Evolutionary conservation across 345 rosid genomes (phyloP).

Genomic region (Aegle marmelos): DNA sequence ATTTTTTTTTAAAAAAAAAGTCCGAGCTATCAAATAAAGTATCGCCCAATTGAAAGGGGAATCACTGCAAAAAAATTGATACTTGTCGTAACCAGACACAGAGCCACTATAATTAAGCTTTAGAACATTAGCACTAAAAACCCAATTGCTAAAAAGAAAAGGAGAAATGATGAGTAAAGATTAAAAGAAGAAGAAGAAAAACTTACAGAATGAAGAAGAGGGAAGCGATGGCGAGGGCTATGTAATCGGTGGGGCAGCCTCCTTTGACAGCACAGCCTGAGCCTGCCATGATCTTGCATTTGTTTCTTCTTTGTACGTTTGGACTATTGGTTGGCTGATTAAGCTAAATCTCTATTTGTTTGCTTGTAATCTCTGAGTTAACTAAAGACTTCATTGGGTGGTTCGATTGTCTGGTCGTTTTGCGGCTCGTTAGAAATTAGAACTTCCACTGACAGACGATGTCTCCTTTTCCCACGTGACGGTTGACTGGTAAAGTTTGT

Average conservation of each 20-base stretch:
- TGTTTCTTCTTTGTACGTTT: not conserved
- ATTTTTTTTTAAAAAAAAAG: not conserved
- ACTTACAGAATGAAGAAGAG: conserved; percentile 61
- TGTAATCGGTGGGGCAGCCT: conserved; percentile 87
- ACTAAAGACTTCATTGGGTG: too few species aligned
- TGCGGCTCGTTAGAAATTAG: too few species aligned
- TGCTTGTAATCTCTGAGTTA: too few species aligned
- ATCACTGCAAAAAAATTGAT: not conserved
- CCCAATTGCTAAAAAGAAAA: not conserved
- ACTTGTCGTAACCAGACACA: not conserved
- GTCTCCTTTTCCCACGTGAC: not conserved
- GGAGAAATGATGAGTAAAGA: not conserved
- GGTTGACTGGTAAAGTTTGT: not conserved
- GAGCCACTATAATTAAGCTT: not conserved
- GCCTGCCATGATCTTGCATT: conserved; percentile 35
- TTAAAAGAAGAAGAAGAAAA: not conserved
- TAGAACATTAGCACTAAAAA: not conserved
- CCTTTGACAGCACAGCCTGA: conserved; percentile 57
- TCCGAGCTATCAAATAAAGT: not conserved
- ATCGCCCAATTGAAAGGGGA: not conserved
- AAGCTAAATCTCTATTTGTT: not conserved
- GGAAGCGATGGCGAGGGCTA: conserved; percentile 55
- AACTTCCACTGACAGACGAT: not conserved
- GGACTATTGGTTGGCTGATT: not conserved
- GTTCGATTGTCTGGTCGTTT: too few species aligned